Base-by-base conservation (phyloP, 148 eudicot species). In the Oxyria digyna region DNA sequence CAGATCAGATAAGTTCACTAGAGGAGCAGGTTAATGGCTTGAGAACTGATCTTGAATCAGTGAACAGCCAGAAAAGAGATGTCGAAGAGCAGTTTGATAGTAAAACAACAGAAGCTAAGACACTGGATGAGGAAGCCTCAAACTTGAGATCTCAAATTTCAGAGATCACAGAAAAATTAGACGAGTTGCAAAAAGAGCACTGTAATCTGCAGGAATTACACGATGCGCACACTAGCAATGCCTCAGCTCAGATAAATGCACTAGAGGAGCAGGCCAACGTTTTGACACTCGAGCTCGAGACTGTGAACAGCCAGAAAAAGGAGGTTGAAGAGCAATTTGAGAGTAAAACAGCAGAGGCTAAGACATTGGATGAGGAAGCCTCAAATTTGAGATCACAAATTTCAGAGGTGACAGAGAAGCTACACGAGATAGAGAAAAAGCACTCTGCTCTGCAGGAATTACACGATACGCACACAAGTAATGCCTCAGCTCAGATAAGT, bases 21-120 rank as follows among this genome's bases (percentile, higher is more conserved):
- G 80, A 46, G 24, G 79, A 42, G 12, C 75, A 82, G 71, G 68
- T 82, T 41, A 71, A 57, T 48, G 66, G 74, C 12, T 37, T 76
- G 72, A 75, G 76, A 32, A 59, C 59, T 33, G 81, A 84, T 70
- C 71, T 78, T 24, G 87, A 82, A 15, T 74, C 76, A 3, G 48
- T 87, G 55, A 40, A 27, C 33, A 68, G 65, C 46, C 79, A 80
- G 64, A 82, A 81, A 77, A 69, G 74, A 48, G 81, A 77, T 26
- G 65, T 87, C 33, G 85, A 84, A 73, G 82, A 81, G 48, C 62
- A 82, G 63, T 23, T 85, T 71, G 76, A 71, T 26, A 77, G 72
- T 48, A n/a, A 48, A 48, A 23, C 54, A 35, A 52, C 59, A 42
- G 81, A 83, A 70, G 73, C 75, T 24, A 85, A 81, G 20, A 76